Percentiles rank a stretch among this genome's conserved stretches.
Conservation (phyloP, 1,139 yeast genomes). For the Magnusiomyces fungicola region DNA sequence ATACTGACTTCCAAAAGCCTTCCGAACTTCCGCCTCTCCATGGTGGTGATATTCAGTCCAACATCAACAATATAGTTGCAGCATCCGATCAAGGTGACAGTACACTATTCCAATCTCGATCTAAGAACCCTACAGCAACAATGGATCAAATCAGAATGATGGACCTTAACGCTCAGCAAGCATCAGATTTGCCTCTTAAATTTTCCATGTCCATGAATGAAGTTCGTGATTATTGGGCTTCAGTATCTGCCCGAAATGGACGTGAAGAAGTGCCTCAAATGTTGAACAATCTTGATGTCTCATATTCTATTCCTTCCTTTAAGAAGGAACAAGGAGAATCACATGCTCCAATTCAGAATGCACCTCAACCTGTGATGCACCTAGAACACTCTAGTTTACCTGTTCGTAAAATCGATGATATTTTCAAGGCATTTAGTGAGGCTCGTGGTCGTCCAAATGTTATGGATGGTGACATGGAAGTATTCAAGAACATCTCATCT, state of each 20-base stretch:
- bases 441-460: background rate
- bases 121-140: background rate
- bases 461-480: background rate
- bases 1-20: no score
- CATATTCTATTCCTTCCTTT: constrained; percentile 1
- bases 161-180: no score
- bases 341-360: background rate
- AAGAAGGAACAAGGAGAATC: background rate
- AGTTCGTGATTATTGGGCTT: background rate
- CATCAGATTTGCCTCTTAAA: no score
- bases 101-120: constrained; percentile 38
- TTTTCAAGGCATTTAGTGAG: background rate
- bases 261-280: no score
- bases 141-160: background rate
- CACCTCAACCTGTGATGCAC: background rate
- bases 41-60: no score
- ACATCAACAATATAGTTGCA: no score
- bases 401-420: background rate
- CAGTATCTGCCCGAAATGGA: background rate
- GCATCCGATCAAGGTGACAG: no score
- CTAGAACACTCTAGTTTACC: no score
- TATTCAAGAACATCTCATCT: background rate
- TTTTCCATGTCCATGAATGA: no score
- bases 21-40: no score
- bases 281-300: background rate